Conservation (phyloP, 192 early-diverging fungal genomes). For the Cladochytrium replicatum region DNA sequence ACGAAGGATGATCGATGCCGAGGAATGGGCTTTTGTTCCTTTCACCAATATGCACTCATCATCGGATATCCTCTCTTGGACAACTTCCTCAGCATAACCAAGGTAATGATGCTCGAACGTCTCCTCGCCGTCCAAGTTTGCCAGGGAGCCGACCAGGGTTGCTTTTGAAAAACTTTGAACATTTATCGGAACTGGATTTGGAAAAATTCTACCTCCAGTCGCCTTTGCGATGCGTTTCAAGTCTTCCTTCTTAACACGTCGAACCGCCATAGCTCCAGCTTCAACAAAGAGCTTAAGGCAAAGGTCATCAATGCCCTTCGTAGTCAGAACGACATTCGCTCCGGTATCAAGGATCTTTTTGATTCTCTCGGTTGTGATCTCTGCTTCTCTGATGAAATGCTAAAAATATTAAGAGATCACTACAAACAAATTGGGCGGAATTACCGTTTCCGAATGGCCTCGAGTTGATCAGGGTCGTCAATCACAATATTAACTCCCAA, state of each 20-base stretch:
- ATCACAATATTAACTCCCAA: slow-evolving; percentile 96
- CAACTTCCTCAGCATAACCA: slow-evolving; percentile 89
- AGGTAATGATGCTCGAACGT: slow-evolving; percentile 84
- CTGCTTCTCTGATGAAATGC: slow-evolving; percentile 64
- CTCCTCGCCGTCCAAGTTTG: slow-evolving; percentile 97
- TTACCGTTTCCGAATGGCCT: slow-evolving; percentile 83
- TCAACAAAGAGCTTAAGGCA: slow-evolving; percentile 98
- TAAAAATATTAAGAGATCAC: background rate
- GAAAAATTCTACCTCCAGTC: slow-evolving; percentile 60
- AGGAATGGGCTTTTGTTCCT: slow-evolving; percentile 78
- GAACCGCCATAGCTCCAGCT: slow-evolving; percentile 94
- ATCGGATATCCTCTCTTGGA: slow-evolving; percentile 94
- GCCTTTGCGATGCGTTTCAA: slow-evolving; percentile 95
- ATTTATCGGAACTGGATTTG: slow-evolving; percentile 2
- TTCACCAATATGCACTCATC: slow-evolving; percentile 96
- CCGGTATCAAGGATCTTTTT: slow-evolving; percentile 91
- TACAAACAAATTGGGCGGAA: background rate
- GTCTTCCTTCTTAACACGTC: slow-evolving; percentile 94
- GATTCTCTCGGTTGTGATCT: slow-evolving; percentile 92
- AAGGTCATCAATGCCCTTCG: slow-evolving; percentile 98
- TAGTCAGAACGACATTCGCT: slow-evolving; percentile 95
- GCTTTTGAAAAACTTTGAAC: slow-evolving; percentile 35
- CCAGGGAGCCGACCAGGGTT: slow-evolving; percentile 84
- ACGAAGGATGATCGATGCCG: slow-evolving; percentile 90
- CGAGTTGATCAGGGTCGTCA: slow-evolving; percentile 95